phyloP scores from a whole-genome alignment of 495 filamentous ascomycete species.

The Hypomontagnella submonticulosa region DNA sequence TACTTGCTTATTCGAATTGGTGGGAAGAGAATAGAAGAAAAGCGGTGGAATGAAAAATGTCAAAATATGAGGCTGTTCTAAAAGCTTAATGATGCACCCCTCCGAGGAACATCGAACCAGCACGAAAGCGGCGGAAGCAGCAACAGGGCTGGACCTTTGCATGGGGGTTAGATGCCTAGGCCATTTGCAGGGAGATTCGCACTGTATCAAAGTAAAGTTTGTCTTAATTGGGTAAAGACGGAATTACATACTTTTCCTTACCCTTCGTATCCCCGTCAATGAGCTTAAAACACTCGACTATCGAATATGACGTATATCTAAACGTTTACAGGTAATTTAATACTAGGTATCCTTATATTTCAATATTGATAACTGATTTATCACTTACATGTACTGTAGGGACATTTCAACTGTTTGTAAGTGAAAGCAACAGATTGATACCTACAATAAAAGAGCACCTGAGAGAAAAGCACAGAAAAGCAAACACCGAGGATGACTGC shows the following conservation, averaged over 20 bases:
- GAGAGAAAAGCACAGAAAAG: slow-evolving; percentile 12
- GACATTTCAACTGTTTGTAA: no score
- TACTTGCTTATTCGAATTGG: slow-evolving; percentile 22
- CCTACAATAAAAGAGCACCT: neutral
- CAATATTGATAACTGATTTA: neutral
- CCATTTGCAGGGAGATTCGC: slow-evolving; percentile 11
- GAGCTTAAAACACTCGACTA: slow-evolving; percentile 8
- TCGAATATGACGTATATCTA: slow-evolving; percentile 8
- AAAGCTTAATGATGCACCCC: slow-evolving; percentile 44
- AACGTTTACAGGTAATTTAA: slow-evolving; percentile 9
- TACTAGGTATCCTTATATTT: neutral
- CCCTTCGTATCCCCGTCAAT: slow-evolving; percentile 25
- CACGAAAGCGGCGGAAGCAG: slow-evolving; percentile 46
- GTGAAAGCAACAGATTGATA: neutral
- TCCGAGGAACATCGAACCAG: slow-evolving; percentile 40
- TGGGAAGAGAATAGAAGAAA: slow-evolving; percentile 31
- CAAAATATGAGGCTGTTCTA: slow-evolving; percentile 42
- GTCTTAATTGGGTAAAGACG: slow-evolving; percentile 17
- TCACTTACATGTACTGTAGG: no score
- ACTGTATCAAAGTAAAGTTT: slow-evolving; percentile 24
- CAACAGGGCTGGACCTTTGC: slow-evolving; percentile 36
- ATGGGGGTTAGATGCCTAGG: slow-evolving; percentile 34
- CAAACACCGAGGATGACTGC: slow-evolving; percentile 40
- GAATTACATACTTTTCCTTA: slow-evolving; percentile 6
- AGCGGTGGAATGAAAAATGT: slow-evolving; percentile 31